Evolutionary conservation across 1,284 basidiomycete genomes (phyloP).

Genomic region (Papiliotrema nemorosa): DNA sequence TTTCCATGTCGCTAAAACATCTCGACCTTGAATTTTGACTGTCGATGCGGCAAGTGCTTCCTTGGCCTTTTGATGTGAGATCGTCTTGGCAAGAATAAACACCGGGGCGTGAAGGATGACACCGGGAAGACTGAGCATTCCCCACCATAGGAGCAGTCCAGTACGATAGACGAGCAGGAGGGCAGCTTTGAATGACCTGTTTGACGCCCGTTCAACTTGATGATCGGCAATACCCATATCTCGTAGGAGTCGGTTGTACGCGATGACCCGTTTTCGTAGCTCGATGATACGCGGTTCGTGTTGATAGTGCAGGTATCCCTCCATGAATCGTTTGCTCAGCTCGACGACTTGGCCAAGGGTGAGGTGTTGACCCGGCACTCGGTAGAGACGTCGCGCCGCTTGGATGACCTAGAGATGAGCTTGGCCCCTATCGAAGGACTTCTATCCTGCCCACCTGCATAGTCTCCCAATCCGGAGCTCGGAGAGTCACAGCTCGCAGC

Average conservation of each 20-base stretch:
- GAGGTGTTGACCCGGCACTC: slow-evolving; percentile 89
- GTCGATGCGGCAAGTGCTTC: slow-evolving; percentile 95
- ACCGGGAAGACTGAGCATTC: slow-evolving; percentile 83
- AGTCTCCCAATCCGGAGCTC: slow-evolving; percentile 96
- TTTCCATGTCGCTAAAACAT: slow-evolving; percentile 98
- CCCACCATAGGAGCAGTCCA: slow-evolving; percentile 77
- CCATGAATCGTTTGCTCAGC: slow-evolving; percentile 88
- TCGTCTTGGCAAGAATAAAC: slow-evolving; percentile 85
- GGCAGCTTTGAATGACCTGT: slow-evolving; percentile 80
- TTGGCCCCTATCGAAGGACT: background rate
- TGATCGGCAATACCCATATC: slow-evolving; percentile 97
- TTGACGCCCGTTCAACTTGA: slow-evolving; percentile 82
- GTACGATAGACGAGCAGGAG: slow-evolving; percentile 82
- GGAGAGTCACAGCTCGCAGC: slow-evolving; percentile 94
- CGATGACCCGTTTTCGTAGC: slow-evolving; percentile 77
- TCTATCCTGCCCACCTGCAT: slow-evolving; percentile 67
- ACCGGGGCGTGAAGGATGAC: slow-evolving; percentile 94
- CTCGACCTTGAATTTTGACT: slow-evolving; percentile 91
- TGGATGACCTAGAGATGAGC: slow-evolving; percentile 66
- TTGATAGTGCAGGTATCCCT: slow-evolving; percentile 91
- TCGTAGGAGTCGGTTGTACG: slow-evolving; percentile 85
- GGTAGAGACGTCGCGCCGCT: slow-evolving; percentile 90
- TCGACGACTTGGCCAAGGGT: slow-evolving; percentile 96
- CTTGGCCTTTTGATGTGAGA: slow-evolving; percentile 87
- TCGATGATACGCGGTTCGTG: slow-evolving; percentile 87